Evolutionary conservation across 805 yeast genomes (phyloP), one percentile per base, ranked within the genome.

Genomic region (Dipodascus albidus): DNA sequence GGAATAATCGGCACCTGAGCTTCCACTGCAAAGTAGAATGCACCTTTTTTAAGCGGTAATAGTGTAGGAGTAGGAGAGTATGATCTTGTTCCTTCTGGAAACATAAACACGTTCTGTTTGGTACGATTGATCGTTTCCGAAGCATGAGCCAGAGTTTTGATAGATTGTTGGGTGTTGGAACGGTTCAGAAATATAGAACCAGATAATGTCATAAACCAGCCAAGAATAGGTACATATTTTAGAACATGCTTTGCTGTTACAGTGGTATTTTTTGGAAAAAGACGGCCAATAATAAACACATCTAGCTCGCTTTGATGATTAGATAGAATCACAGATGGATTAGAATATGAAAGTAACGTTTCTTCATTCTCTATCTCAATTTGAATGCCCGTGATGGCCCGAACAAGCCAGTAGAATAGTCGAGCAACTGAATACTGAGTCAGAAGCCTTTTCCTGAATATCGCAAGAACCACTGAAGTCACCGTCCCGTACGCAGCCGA

Each of bases 51-150:
- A 72, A 93, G 88, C 0, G 96, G 95, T 50, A 88, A 75, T 66
- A 93, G 70, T 2, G 75, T 80, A 51, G 95, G 83, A 33, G 74
- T 75, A 22, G 78, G 69, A 8, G 85, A 70, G 59, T 84, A 85
- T 0, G 97, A 88, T 69, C 99, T 80, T 1, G 99, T 93, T 23
- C 99, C 99, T 70, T 93, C 44, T 23, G 98, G 96, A 75, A 90
- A 93, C 71, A 93, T 81, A 77, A 83, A 93, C 23, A 93, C 75
- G 14, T 85, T 87, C 61, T 90, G 82, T 63, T 81, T 80, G 50
- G 81, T 74, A 2, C 66, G 63, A 64, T 81, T 82, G 67, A 93
- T 74, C 22, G 74, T 73, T 9, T 69, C 67, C 52, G 87, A 75
- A 2, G 97, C 96, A 14, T 70, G 67, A 52, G 82, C 82, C 65